Percentiles rank a stretch among this genome's conserved stretches.
These are phyloP conservation scores for Fragilaria crotonensis DNA, from an alignment of 108 stramenopile species.

Conservation along the genomic window DNA sequence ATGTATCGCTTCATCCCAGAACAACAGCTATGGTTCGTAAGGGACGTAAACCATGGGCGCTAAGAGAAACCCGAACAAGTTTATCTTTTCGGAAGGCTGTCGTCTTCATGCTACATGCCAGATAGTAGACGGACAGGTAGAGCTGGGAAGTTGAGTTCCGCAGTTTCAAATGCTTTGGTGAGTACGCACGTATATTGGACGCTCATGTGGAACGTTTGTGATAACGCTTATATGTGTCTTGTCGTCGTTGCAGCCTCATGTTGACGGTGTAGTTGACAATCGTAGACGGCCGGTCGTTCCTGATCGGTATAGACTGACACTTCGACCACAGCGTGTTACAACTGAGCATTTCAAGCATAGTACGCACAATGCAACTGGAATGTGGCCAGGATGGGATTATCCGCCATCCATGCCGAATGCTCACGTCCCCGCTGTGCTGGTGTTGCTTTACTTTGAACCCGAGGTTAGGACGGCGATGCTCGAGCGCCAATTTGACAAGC, in stretches of 20 bases:
- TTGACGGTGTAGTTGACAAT: slow-evolving; percentile 6
- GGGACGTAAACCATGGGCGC: slow-evolving; percentile 22
- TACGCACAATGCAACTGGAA: slow-evolving; percentile 53
- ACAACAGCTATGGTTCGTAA: slow-evolving; percentile 12
- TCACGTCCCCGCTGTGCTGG: slow-evolving; percentile 46
- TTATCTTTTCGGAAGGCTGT: background rate
- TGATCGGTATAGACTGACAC: slow-evolving; percentile 44
- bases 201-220: too few relatives aligned
- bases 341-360: slow-evolving; percentile 58
- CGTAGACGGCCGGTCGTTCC: slow-evolving; percentile 37
- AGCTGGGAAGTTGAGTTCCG: too few relatives aligned
- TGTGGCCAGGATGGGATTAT: slow-evolving; percentile 83
- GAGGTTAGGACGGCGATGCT: slow-evolving; percentile 52
- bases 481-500: slow-evolving; percentile 25
- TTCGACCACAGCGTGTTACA: slow-evolving; percentile 37
- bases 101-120: background rate
- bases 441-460: slow-evolving; percentile 63
- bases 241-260: too few relatives aligned
- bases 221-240: too few relatives aligned
- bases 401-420: slow-evolving; percentile 55
- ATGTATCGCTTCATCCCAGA: too few relatives aligned
- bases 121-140: background rate
- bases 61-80: slow-evolving; percentile 68
- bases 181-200: too few relatives aligned
- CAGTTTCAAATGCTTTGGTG: too few relatives aligned